Percentiles rank a stretch among this genome's conserved stretches.
phyloP scores from a whole-genome alignment of 805 yeast species.

The Candida succiphila region DNA sequence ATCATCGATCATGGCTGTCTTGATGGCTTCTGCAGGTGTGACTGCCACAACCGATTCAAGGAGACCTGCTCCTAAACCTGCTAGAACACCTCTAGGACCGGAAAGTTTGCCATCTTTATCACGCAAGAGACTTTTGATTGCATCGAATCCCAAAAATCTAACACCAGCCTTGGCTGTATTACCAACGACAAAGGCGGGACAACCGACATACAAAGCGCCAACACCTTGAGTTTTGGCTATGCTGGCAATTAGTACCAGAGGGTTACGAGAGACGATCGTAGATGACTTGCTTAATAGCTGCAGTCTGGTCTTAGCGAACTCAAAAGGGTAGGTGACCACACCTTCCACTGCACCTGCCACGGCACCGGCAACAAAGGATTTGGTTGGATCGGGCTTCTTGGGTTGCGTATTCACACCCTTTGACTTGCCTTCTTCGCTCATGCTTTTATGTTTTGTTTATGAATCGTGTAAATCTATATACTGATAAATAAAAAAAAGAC shows the following conservation, averaged over 20 bases:
- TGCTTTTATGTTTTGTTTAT: neutral
- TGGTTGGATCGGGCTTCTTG: slow-evolving; percentile 49
- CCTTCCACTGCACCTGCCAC: slow-evolving; percentile 96
- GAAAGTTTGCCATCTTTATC: slow-evolving; percentile 83
- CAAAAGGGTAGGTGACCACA: slow-evolving; percentile 87
- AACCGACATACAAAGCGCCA: slow-evolving; percentile 78
- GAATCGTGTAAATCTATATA: neutral
- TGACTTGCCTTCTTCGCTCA: neutral
- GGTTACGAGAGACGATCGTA: slow-evolving; percentile 69
- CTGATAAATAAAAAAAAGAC: neutral
- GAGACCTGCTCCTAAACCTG: slow-evolving; percentile 97
- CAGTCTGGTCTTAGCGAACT: slow-evolving; percentile 89
- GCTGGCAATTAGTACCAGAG: slow-evolving; percentile 67
- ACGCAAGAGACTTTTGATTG: slow-evolving; percentile 64
- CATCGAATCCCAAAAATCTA: slow-evolving; percentile 86
- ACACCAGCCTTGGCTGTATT: slow-evolving; percentile 96
- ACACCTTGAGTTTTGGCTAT: slow-evolving; percentile 74
- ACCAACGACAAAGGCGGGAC: slow-evolving; percentile 94
- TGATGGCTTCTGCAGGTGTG: slow-evolving; percentile 94
- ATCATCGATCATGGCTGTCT: slow-evolving; percentile 93
- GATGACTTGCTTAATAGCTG: slow-evolving; percentile 67
- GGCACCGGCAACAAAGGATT: slow-evolving; percentile 92
- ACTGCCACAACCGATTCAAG: slow-evolving; percentile 88
- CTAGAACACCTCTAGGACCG: slow-evolving; percentile 85
- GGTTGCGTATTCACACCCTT: neutral